Percentiles rank a stretch among this genome's conserved stretches.
phyloP scores from a whole-genome alignment of 768 basidiomycete genomes.

The Kwoniella botswanensis region DNA sequence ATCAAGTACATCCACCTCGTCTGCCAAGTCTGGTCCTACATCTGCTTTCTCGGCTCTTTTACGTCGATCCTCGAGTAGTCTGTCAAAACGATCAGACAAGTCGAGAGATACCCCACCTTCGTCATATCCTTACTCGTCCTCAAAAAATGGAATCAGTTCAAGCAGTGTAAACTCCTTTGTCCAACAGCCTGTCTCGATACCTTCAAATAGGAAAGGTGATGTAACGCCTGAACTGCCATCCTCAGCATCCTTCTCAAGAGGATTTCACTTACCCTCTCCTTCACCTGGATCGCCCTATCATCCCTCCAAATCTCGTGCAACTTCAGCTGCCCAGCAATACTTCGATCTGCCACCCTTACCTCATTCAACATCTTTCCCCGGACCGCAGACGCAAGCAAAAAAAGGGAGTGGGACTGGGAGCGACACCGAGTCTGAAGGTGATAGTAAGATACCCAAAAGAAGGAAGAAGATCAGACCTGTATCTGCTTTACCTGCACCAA shows the following conservation, averaged over 20 bases:
- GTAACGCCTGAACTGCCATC: conserved; percentile 19
- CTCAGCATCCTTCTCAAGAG: conserved; percentile 41
- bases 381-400: background rate
- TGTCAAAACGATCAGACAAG: conserved; percentile 32
- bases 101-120: conserved; percentile 31
- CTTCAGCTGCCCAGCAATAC: background rate
- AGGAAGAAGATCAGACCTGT: conserved; percentile 42
- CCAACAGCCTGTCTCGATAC: conserved; percentile 19
- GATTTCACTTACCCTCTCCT: conserved; percentile 52
- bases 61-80: conserved; percentile 36
- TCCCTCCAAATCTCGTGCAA: background rate
- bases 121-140: conserved; percentile 25
- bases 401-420: conserved; percentile 30
- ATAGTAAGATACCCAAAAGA: conserved; percentile 30
- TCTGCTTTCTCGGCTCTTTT: conserved; percentile 33
- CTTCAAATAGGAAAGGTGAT: conserved; percentile 6
- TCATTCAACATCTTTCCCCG: conserved; percentile 42
- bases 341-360: conserved; percentile 36
- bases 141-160: conserved; percentile 8
- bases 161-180: conserved; percentile 14
- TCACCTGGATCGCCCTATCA: conserved; percentile 46
- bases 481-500: conserved; percentile 36
- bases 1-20: conserved; percentile 31
- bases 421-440: conserved; percentile 37
- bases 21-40: conserved; percentile 22